Evolutionary conservation across 768 basidiomycete genomes (phyloP), one percentile per base, ranked within the genome.

Genomic region (Suillus brevipes): DNA sequence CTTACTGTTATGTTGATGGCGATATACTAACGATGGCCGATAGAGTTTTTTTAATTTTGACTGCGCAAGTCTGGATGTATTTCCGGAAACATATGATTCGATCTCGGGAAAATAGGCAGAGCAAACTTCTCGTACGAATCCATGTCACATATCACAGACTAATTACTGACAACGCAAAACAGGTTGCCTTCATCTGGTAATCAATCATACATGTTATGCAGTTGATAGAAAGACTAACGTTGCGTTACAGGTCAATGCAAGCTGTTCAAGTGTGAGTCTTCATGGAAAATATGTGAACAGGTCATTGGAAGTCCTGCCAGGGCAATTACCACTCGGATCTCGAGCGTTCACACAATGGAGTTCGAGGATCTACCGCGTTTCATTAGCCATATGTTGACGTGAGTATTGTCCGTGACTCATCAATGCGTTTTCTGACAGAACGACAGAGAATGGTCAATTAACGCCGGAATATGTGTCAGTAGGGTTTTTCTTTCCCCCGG

Each of bases 121-220:
- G 0, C 23, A 40, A 59, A 40, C 8, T 12, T 40, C 9, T 59
- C 16, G 57, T 59, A 59, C 2, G 57, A 18, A 28, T 59, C 3
- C 10, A 28, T 9, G 28, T 40, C 25, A 18, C 38, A 28, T 20
- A 40, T 14, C 25, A 20, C 18, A 20, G 25, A 28, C 25, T 40
- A 7, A 10, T 40, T 10, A 10, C 38, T 59, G 57, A 59, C 57
- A 40, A 18, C 20, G 1, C 5, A 20, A 5, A 40, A 28, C 25
- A 59, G 57, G 38, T 59, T 40, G 25, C 23, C 38, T 28, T 42
- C 38, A 59, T 59, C 38, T 59, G 57, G 57, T 59, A 20, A 40
- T 3, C 4, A 25, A 25, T 13, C 2, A n/a, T 58, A 8, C 38
- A 38, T 38, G 14, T 18, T 40, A 36, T 58, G 4, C 57, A 42